Evolutionary conservation across 1,284 basidiomycete genomes (phyloP), one percentile per base, ranked within the genome.

Genomic region (Malassezia equina): DNA sequence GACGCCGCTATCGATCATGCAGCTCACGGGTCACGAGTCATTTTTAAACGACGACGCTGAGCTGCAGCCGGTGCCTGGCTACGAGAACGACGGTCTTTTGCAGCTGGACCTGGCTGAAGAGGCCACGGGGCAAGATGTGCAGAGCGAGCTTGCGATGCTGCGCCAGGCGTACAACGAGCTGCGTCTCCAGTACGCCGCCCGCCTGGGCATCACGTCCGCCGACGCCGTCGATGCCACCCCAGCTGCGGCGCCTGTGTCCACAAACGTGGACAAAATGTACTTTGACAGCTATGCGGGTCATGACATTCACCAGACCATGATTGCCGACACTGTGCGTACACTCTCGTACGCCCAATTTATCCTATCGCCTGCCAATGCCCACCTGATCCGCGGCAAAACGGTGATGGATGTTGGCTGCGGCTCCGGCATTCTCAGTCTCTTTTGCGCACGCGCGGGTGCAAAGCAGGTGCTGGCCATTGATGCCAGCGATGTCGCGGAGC

Each of bases 211-310:
- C 27, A 46, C 53, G 31, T 33, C 43, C 12, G 45, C 36, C 4
- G 47, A 47, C n/a, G 51, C 51, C 11, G 45, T 21, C 8, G 15
- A 31, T n/a, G 27, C 44, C 2, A n/a, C 32, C 34, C 32, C 15
- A 17, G 46, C 19, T 15, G 15, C 19, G 33, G 29, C 25, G 34
- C 23, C 23, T 17, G 19, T 25, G 21, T 27, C 43, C 1, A 32
- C 84, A 32, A 88, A 91, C 64, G 88, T 94, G 65, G 93, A 96
- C 74, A 82, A 86, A 0, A 87, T 94, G 72, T 98, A 98, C 76
- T 98, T 96, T 76, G 81, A 88, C 58, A 88, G 85, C 61, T 96
- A 98, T 68, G 86, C 82, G n/a, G 84, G 84, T 62, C 93, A 94
- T 67, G 89, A 53, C 84, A 60, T 82, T 51, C 80, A 81, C 75